A percentile compares a stretch with the other conserved stretches of the same genome.
Conservation (phyloP, 2,329 filamentous ascomycete species). For the Monilinia polystroma region DNA sequence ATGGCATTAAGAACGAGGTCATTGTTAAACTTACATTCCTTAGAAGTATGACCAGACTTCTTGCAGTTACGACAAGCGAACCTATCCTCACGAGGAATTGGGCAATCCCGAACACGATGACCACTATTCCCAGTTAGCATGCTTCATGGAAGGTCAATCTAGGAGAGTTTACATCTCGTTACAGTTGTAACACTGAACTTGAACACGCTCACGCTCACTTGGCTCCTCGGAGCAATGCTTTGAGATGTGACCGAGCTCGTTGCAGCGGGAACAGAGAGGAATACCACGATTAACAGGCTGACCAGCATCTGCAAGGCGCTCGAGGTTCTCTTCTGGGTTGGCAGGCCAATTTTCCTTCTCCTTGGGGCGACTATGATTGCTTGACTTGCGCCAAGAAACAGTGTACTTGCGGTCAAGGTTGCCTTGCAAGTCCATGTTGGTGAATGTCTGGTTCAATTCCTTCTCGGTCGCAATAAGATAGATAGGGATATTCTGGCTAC, state of each 20-base stretch:
- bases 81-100: constrained; percentile 59
- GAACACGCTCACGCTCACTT: constrained; percentile 47
- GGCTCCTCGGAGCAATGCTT: constrained; percentile 61
- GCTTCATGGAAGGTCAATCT: neutral
- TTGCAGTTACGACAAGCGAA: constrained; percentile 70
- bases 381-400: constrained; percentile 60
- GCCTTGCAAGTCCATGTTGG: constrained; percentile 71
- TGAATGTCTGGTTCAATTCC: constrained; percentile 55
- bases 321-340: constrained; percentile 57
- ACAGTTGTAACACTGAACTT: constrained; percentile 66
- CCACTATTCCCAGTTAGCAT: constrained; percentile 43
- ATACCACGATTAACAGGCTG: constrained; percentile 59
- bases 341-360: constrained; percentile 62
- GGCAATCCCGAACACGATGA: constrained; percentile 69
- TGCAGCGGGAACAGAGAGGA: constrained; percentile 50
- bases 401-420: constrained; percentile 64
- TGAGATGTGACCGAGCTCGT: constrained; percentile 54
- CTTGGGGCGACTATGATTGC: constrained; percentile 57
- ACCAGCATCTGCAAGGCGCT: constrained; percentile 65
- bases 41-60: constrained; percentile 39
- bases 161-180: constrained; percentile 41
- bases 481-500: constrained; percentile 52
- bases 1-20: neutral
- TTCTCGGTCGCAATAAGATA: constrained; percentile 64
- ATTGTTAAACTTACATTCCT: constrained; percentile 36